Conservation (phyloP, 1,284 basidiomycete species). For the Rhodofomes roseus region DNA sequence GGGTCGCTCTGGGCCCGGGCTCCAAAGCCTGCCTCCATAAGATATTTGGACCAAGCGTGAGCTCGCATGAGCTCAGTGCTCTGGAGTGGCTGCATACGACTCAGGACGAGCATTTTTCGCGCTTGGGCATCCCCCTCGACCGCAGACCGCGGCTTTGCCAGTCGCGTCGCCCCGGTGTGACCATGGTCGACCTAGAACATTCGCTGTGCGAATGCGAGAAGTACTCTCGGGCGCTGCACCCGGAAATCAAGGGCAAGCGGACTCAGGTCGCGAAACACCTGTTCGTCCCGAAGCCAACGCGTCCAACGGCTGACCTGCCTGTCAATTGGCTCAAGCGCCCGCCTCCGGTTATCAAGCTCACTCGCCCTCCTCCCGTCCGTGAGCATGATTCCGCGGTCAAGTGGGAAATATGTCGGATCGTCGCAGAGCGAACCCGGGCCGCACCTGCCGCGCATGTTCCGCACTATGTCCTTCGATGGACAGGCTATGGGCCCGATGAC, state of each 20-base stretch:
- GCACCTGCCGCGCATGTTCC: slow-evolving; percentile 3
- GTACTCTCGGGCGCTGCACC: slow-evolving; percentile 34
- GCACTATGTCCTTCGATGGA: slow-evolving; percentile 42
- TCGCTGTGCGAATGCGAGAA: slow-evolving; percentile 42
- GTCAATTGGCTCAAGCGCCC: slow-evolving; percentile 25
- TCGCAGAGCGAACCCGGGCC: slow-evolving; percentile 22
- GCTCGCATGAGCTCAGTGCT: slow-evolving; percentile 31
- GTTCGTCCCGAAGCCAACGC: slow-evolving; percentile 19
- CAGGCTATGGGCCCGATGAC: slow-evolving; percentile 41
- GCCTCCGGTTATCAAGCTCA: slow-evolving; percentile 7
- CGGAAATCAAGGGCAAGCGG: slow-evolving; percentile 27
- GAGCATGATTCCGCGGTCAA: slow-evolving; percentile 16
- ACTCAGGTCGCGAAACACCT: slow-evolving; percentile 17
- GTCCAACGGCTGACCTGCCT: slow-evolving; percentile 29
- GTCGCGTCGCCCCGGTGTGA: slow-evolving; percentile 20
- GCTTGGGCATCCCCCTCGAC: slow-evolving; percentile 27
- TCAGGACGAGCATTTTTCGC: slow-evolving; percentile 35
- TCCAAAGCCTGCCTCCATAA: slow-evolving; percentile 35
- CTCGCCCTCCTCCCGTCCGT: slow-evolving; percentile 17
- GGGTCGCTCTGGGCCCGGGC: slow-evolving; percentile 39
- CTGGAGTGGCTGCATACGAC: slow-evolving; percentile 35
- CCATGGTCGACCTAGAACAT: slow-evolving; percentile 43
- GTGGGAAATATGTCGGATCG: slow-evolving; percentile 35
- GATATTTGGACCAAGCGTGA: slow-evolving; percentile 35
- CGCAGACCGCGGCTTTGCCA: slow-evolving; percentile 26